phyloP scores from a whole-genome alignment of 2,329 filamentous ascomycete genomes.

The Colletotrichum brevisporum region DNA sequence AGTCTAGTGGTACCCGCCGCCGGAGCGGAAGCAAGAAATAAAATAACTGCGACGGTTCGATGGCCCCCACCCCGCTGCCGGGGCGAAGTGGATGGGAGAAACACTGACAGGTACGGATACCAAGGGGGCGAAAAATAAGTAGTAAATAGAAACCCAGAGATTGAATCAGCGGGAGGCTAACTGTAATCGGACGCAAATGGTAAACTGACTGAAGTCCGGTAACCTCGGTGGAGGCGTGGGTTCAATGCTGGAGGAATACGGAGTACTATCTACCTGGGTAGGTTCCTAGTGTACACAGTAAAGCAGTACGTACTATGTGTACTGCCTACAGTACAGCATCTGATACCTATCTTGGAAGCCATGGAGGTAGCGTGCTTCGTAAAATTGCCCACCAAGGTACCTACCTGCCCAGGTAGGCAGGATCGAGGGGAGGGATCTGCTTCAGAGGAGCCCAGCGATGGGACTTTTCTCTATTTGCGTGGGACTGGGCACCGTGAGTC shows the following conservation, averaged over 20 bases:
- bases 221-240: too few relatives aligned
- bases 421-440: too few relatives aligned
- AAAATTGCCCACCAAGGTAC: neutral
- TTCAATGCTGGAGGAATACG: neutral
- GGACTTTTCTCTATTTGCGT: conserved; percentile 14
- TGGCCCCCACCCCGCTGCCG: conserved; percentile 13
- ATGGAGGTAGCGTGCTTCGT: too few relatives aligned
- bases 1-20: conserved; percentile 3
- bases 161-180: neutral
- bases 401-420: neutral
- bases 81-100: neutral
- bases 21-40: conserved; percentile 22
- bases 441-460: neutral
- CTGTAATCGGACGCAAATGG: neutral
- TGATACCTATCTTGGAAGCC: too few relatives aligned
- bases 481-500: conserved; percentile 4
- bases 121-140: neutral
- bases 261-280: too few relatives aligned
- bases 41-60: conserved; percentile 7
- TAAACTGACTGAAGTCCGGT: neutral
- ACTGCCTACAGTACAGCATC: too few relatives aligned
- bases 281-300: too few relatives aligned
- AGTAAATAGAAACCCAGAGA: neutral
- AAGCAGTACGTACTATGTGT: too few relatives aligned
- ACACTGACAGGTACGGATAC: neutral